These are phyloP conservation scores for Ceratobasidium sp. DNA, from an alignment of 1,284 basidiomycete species.

Conservation along the genomic window DNA sequence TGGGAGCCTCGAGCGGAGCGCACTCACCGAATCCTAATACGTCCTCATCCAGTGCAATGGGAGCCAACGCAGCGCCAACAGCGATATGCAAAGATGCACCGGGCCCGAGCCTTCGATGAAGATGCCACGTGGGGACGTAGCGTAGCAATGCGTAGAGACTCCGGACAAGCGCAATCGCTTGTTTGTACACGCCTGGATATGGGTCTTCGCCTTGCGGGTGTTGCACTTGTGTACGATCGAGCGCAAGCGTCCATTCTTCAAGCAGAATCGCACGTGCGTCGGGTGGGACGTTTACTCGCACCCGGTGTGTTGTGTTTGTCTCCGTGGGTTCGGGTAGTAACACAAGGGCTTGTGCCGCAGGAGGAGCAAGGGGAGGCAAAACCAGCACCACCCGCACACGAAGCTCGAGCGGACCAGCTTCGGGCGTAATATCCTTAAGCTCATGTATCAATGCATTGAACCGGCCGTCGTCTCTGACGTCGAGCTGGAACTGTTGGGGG, in stretches of 20 bases:
- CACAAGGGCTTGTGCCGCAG: slow-evolving; percentile 78
- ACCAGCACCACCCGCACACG: slow-evolving; percentile 78
- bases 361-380: slow-evolving; percentile 57
- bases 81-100: slow-evolving; percentile 48
- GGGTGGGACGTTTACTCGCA: slow-evolving; percentile 65
- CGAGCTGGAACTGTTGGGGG: slow-evolving; percentile 77
- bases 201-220: slow-evolving; percentile 49
- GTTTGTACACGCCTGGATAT: slow-evolving; percentile 75
- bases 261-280: slow-evolving; percentile 75
- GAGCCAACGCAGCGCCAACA: slow-evolving; percentile 30
- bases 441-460: slow-evolving; percentile 61
- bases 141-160: slow-evolving; percentile 78
- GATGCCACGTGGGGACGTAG: slow-evolving; percentile 78
- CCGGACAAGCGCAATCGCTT: slow-evolving; percentile 81
- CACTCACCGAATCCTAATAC: slow-evolving; percentile 47
- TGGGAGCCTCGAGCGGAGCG: slow-evolving; percentile 37
- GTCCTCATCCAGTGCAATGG: slow-evolving; percentile 32
- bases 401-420: slow-evolving; percentile 65
- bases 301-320: not conserved
- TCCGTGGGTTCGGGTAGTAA: slow-evolving; percentile 63
- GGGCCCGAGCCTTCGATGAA: slow-evolving; percentile 70
- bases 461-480: slow-evolving; percentile 66
- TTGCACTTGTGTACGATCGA: slow-evolving; percentile 55
- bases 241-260: slow-evolving; percentile 76
- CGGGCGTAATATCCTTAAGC: slow-evolving; percentile 66